Conservation (phyloP, 345 rosid genomes). For the Syzygium aromaticum region DNA sequence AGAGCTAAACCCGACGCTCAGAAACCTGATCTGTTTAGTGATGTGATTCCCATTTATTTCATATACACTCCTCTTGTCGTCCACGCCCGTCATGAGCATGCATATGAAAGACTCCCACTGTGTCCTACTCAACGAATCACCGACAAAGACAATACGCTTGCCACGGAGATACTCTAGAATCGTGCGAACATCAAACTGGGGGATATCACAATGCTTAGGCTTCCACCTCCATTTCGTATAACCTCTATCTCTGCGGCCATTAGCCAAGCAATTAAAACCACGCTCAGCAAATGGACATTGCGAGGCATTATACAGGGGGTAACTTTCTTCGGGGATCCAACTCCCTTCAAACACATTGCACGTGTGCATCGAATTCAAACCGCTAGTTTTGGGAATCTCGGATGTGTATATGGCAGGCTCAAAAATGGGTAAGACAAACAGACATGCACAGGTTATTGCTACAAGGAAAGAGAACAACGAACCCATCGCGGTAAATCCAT, state of each 20-base stretch:
- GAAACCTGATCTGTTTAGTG: constrained; percentile 41
- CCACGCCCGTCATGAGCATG: constrained; percentile 61
- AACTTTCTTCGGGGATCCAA: constrained; percentile 49
- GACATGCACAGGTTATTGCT: constrained; percentile 29
- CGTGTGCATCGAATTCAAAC: constrained; percentile 6
- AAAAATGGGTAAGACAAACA: constrained; percentile 29
- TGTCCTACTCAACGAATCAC: constrained; percentile 62
- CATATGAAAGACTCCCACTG: constrained; percentile 80
- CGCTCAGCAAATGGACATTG: constrained; percentile 50
- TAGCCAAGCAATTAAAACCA: constrained; percentile 58
- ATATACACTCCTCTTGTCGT: constrained; percentile 50
- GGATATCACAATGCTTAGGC: constrained; percentile 57
- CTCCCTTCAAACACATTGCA: constrained; percentile 50
- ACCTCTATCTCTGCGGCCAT: constrained; percentile 51
- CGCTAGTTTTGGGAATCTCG: constrained; percentile 15
- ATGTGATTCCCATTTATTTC: constrained; percentile 51
- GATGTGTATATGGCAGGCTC: constrained; percentile 14
- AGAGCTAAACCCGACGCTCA: constrained; percentile 43
- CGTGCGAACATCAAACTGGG: constrained; percentile 28
- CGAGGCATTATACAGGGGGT: constrained; percentile 65
- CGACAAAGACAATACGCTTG: constrained; percentile 59
- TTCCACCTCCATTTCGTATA: constrained; percentile 64
- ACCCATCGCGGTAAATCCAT: constrained; percentile 24
- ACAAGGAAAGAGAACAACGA: constrained; percentile 31
- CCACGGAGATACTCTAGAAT: constrained; percentile 45